Base-by-base conservation (phyloP, 257 asterid species). In the Rauvolfia tetraphylla region DNA sequence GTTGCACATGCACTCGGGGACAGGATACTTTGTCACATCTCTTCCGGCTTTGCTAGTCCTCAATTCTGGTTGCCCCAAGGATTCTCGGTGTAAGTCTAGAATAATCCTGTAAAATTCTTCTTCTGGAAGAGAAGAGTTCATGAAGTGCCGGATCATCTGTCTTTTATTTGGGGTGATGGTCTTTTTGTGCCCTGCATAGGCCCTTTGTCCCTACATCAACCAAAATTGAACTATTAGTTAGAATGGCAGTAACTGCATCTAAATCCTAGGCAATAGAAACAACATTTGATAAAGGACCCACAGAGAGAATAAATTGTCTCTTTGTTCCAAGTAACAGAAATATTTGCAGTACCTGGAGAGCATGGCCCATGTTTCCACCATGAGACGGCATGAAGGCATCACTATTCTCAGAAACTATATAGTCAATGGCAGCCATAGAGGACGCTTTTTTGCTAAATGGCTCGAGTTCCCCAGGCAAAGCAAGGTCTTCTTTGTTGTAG, bases 361-460 rank as follows among this genome's bases (percentile, higher is more conserved):
- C 96, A 7, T 89, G 99, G 42, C 98, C 98, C 99, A 95, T 92
- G 73, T 95, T 92, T 79, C 99, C 98, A 29, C 99, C 99, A 79
- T 95, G 99, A 54, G 99, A 95, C 22, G 96, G 96, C 99, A 95
- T 95, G 94, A 92, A 92, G 3, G 90, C 97, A 69, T 95, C 91
- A 77, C 99, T 92, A 25, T 84, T 88, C 86, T 90, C 98, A 0
- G 94, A 90, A 8, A 95, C 93, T 18, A 92, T 89, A 69, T 89
- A 88, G 65, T 95, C 99, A n/a, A 95, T 84, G n/a, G 97, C 98
- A 61, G 97, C 96, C 93, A 91, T 83, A 51, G 90, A 9, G 1
- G 98, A 95, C 41, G 96, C 94, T 81, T 89, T 91, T 71, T 84
- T 87, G 22, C 83, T 78, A 78, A 89, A 91, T 15, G 96, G 91